Base-by-base conservation (phyloP, 371 early-diverging fungal species). In the Gilbertella persicaria region DNA sequence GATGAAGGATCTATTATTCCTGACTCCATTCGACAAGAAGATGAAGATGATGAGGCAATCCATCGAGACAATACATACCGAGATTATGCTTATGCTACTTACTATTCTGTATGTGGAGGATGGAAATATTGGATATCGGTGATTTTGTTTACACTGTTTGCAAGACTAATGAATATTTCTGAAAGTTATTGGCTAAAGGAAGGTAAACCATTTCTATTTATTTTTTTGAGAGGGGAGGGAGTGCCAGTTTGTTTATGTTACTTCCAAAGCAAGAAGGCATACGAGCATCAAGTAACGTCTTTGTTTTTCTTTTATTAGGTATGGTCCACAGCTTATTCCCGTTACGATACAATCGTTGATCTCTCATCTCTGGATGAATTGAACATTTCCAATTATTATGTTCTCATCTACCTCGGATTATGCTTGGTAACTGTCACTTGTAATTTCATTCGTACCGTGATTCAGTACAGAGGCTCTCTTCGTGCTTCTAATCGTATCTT, bases 401-500 rank as follows among this genome's bases (percentile, higher is more conserved):
- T 77, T 2, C 24, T 53, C 8, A 55, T 73, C 24, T 77, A 73
- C 45, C 46, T 74, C 7, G 61, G 58, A 0, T 36, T 78, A 0
- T 66, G 66, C 44, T 47, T 78, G 6, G 44, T 60, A 4, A 65
- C 70, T 0, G 68, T 74, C 0, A 54, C 47, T 0, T 67, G 60
- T 39, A 72, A 68, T 20, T 74, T 78, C 29, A 62, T 73, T n/a
- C 80, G 81, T 17, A 83, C 82, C 1, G 67, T 81, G 13, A 67
- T 82, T 39, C 83, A 85, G 50, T 74, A 73, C 52, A 69, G 61
- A 24, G 88, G 91, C 0, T 78, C 83, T 0, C 60, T 90, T 20
- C 79, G 83, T 9, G 91, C 89, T 2, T 84, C 87, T 0, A 75
- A 78, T 16, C 50, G 62, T 0, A 53, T 90, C n/a, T 86, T 86